phyloP scores from a whole-genome alignment of 352 stramenopile genomes.

The Phytophthora quininea region DNA sequence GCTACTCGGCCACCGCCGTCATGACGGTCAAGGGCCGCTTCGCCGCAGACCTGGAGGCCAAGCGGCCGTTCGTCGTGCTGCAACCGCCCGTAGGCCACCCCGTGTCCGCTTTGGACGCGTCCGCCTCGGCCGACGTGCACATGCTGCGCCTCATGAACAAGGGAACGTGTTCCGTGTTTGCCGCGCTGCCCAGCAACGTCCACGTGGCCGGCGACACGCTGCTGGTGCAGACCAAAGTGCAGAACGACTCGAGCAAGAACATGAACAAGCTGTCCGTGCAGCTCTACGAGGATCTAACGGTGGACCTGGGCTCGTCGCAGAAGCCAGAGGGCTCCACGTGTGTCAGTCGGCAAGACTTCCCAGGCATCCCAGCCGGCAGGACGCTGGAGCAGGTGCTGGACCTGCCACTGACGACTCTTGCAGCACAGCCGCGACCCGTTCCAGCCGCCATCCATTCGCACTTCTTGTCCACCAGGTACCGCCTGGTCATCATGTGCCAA shows the following conservation, averaged over 20 bases:
- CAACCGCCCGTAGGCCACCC: constrained; percentile 30
- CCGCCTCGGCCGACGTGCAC: constrained; percentile 25
- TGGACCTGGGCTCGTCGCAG: constrained; percentile 25
- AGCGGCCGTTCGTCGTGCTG: constrained; percentile 28
- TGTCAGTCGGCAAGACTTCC: constrained; percentile 36
- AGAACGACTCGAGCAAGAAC: constrained; percentile 35
- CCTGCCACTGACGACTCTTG: constrained; percentile 32
- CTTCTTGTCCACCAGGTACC: constrained; percentile 41
- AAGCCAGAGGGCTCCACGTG: constrained; percentile 28
- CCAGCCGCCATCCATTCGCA: constrained; percentile 27
- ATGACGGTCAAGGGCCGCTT: constrained; percentile 74
- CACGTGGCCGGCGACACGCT: constrained; percentile 34
- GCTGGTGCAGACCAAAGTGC: constrained; percentile 31
- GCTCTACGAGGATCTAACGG: constrained; percentile 37
- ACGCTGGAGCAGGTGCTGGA: constrained; percentile 36
- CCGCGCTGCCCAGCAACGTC: constrained; percentile 32
- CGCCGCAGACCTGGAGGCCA: constrained; percentile 65
- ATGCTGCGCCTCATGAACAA: constrained; percentile 39
- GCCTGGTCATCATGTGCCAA: constrained; percentile 41
- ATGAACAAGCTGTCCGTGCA: constrained; percentile 39
- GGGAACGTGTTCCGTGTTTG: constrained; percentile 35
- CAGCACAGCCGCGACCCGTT: constrained; percentile 20
- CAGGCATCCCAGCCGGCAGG: constrained; percentile 31
- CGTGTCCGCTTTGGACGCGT: constrained; percentile 24
- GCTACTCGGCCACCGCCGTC: constrained; percentile 66